These are phyloP conservation scores for Teunomyces cretensis DNA, from an alignment of 805 yeast species.

Conservation along the genomic window DNA sequence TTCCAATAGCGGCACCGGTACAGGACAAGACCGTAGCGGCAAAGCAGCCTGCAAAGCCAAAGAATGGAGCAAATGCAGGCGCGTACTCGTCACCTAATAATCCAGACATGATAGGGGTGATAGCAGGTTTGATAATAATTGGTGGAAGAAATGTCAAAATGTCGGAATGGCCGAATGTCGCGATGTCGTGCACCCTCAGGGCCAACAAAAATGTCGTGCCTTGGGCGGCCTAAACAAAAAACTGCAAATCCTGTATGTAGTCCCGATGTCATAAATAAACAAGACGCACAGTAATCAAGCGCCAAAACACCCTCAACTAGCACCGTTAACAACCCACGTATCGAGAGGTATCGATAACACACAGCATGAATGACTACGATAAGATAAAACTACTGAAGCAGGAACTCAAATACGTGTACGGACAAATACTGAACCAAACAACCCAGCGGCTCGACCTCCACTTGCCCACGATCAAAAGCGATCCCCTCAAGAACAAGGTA, in stretches of 20 bases:
- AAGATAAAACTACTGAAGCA: constrained; percentile 50
- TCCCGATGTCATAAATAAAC: no score
- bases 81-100: constrained; percentile 58
- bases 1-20: constrained; percentile 98
- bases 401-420: constrained; percentile 52
- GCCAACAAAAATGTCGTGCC: no score
- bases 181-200: no score
- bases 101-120: constrained; percentile 6
- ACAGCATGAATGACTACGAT: constrained; percentile 25
- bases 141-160: constrained; percentile 3
- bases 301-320: not conserved
- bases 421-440: constrained; percentile 41
- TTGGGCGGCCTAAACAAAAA: no score
- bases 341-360: no score
- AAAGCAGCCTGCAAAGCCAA: constrained; percentile 97
- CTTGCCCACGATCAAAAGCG: constrained; percentile 41
- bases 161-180: not conserved
- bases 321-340: no score
- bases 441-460: constrained; percentile 48
- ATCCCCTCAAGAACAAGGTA: constrained; percentile 46
- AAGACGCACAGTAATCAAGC: no score
- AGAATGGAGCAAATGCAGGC: constrained; percentile 93
- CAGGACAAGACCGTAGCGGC: constrained; percentile 88
- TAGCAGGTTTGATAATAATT: not conserved
- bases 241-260: no score